phyloP scores from a whole-genome alignment of 2,329 filamentous ascomycete genomes.

The Lecanosticta acicola region DNA sequence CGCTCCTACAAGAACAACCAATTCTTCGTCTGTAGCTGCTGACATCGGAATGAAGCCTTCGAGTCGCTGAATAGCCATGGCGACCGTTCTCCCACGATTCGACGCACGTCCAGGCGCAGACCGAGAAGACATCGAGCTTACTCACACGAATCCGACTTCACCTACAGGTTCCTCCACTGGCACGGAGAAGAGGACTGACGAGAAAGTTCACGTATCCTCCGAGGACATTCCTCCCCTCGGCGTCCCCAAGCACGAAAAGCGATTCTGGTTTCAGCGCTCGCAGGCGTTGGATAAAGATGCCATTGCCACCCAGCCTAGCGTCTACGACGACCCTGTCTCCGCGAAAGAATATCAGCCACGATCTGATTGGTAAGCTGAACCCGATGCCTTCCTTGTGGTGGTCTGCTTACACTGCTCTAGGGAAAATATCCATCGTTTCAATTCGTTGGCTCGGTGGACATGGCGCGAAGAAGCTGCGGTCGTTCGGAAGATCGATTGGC shows the following conservation, averaged over 20 bases:
- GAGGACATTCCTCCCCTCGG: background rate
- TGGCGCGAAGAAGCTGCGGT: background rate
- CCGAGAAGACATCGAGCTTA: too few species aligned
- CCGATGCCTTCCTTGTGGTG: background rate
- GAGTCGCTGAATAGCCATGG: background rate
- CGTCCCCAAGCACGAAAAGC: background rate
- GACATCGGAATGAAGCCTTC: background rate
- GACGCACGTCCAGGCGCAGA: too few species aligned
- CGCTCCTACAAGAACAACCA: too few species aligned
- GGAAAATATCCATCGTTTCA: background rate
- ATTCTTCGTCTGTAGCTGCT: too few species aligned
- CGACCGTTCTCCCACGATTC: background rate
- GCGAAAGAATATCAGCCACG: background rate
- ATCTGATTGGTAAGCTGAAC: background rate
- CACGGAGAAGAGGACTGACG: background rate
- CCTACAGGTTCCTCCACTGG: too few species aligned
- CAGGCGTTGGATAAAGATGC: background rate
- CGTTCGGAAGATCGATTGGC: background rate
- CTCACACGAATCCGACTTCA: too few species aligned
- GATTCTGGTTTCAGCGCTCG: background rate
- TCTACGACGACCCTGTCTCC: background rate
- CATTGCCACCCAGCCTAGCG: background rate
- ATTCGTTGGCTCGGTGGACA: background rate
- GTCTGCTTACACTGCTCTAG: background rate
- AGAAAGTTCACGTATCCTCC: too few species aligned